A percentile compares a stretch with the other conserved stretches of the same genome.
Conservation (phyloP, 148 eudicot species). For the Dysphania ambrosioides region DNA sequence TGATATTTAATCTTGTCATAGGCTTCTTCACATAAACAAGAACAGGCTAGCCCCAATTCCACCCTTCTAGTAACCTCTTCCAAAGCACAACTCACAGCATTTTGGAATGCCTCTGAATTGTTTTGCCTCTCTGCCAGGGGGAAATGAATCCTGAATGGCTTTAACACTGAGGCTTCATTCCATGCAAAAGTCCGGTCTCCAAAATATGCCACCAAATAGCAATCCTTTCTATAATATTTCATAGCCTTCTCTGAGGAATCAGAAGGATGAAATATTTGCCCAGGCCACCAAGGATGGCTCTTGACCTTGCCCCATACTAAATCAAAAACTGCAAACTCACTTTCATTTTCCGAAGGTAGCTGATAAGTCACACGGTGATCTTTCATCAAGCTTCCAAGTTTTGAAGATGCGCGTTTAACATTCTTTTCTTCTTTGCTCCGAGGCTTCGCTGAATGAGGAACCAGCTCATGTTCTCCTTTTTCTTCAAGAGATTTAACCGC, state of each 20-base stretch:
- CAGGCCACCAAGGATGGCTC: conserved; percentile 99
- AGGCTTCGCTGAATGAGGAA: conserved; percentile 24
- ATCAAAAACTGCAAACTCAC: conserved; percentile 56
- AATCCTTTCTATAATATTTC: conserved; percentile 65
- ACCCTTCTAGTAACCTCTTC: conserved; percentile 78
- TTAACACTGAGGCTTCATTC: conserved; percentile 69
- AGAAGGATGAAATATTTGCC: conserved; percentile 75
- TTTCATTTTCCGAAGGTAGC: conserved; percentile 52
- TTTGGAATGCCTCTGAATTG: conserved; percentile 67
- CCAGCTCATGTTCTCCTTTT: conserved; percentile 12
- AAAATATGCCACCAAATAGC: conserved; percentile 88
- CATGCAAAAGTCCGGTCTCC: conserved; percentile 90
- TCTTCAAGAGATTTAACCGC: not conserved
- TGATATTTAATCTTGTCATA: conserved; percentile 54
- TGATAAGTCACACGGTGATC: conserved; percentile 44
- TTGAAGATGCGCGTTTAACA: conserved; percentile 25
- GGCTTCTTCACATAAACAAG: conserved; percentile 57
- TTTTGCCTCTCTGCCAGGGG: conserved; percentile 74
- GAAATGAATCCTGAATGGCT: conserved; percentile 70
- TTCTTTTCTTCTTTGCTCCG: conserved; percentile 32
- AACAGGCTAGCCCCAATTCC: conserved; percentile 74
- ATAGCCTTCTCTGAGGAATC: conserved; percentile 90
- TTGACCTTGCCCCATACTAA: conserved; percentile 93
- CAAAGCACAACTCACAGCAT: conserved; percentile 75
- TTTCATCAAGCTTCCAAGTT: conserved; percentile 26